Evolutionary conservation across 1,139 yeast species (phyloP).

Genomic region (Suhomyces kunorum): DNA sequence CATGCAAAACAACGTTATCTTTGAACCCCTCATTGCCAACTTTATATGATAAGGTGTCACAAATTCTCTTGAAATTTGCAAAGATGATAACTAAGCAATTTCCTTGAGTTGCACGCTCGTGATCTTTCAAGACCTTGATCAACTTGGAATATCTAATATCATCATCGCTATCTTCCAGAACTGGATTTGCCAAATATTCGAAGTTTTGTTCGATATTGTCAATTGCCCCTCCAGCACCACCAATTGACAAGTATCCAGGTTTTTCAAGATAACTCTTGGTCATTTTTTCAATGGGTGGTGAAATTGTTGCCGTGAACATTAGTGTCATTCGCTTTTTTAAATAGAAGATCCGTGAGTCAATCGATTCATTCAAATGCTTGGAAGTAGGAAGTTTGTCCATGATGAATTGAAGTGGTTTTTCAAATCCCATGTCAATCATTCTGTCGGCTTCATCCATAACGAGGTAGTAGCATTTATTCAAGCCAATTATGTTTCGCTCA

Average conservation of each 20-base stretch:
- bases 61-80: slow-evolving; percentile 72
- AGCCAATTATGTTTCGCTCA: slow-evolving; percentile 61
- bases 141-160: slow-evolving; percentile 27
- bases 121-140: slow-evolving; percentile 25
- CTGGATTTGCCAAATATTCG: slow-evolving; percentile 41
- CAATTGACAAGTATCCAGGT: slow-evolving; percentile 69
- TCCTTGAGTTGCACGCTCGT: slow-evolving; percentile 25
- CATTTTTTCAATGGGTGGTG: slow-evolving; percentile 67
- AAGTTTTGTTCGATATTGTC: slow-evolving; percentile 70
- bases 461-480: slow-evolving; percentile 65
- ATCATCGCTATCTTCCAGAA: slow-evolving; percentile 25
- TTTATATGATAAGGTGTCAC: slow-evolving; percentile 61
- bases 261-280: slow-evolving; percentile 59
- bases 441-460: slow-evolving; percentile 93
- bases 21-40: slow-evolving; percentile 48
- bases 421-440: slow-evolving; percentile 95
- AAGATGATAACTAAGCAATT: slow-evolving; percentile 68
- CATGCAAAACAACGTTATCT: slow-evolving; percentile 69
- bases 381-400: slow-evolving; percentile 48
- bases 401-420: slow-evolving; percentile 68
- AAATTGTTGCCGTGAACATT: slow-evolving; percentile 96
- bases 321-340: slow-evolving; percentile 49
- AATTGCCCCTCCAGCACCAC: slow-evolving; percentile 62
- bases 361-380: slow-evolving; percentile 22
- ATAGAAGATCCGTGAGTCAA: slow-evolving; percentile 32